phyloP scores from a whole-genome alignment of 305 asterid genomes.

The Solanum chacoense region DNA sequence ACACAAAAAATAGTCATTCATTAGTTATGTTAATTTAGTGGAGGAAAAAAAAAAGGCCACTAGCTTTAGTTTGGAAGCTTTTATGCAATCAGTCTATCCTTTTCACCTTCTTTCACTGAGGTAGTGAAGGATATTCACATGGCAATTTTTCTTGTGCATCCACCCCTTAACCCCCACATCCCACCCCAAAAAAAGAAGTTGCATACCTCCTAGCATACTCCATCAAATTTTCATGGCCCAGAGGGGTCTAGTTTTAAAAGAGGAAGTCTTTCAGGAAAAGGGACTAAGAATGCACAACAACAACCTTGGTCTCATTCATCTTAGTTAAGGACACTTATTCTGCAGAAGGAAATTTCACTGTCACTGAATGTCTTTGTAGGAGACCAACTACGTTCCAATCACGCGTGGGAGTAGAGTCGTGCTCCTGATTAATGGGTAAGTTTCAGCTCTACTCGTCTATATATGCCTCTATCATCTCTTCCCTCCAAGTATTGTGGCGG shows the following conservation, averaged over 20 bases:
- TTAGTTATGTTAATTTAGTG: background rate
- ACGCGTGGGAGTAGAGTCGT: conserved; percentile 89
- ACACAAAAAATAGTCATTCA: background rate
- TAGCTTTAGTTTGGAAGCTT: background rate
- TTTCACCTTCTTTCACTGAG: background rate
- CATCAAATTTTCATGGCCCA: background rate
- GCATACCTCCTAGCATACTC: background rate
- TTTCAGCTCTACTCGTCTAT: conserved; percentile 3
- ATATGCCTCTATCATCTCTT: background rate
- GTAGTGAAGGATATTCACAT: background rate
- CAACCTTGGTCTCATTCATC: background rate
- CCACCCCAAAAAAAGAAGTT: background rate
- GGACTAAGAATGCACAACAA: background rate
- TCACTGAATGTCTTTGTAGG: conserved; percentile 40
- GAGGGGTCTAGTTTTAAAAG: background rate
- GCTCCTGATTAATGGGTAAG: conserved; percentile 90
- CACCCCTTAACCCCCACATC: background rate
- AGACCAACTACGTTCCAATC: conserved; percentile 84
- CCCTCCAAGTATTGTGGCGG: background rate
- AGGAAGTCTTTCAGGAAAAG: background rate
- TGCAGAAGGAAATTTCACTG: conserved; percentile 14
- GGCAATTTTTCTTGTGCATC: background rate
- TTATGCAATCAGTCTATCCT: background rate
- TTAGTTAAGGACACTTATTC: background rate
- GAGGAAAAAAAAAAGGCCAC: background rate